phyloP scores from a whole-genome alignment of 2,329 filamentous ascomycete species.

The Plenodomus lindquistii region DNA sequence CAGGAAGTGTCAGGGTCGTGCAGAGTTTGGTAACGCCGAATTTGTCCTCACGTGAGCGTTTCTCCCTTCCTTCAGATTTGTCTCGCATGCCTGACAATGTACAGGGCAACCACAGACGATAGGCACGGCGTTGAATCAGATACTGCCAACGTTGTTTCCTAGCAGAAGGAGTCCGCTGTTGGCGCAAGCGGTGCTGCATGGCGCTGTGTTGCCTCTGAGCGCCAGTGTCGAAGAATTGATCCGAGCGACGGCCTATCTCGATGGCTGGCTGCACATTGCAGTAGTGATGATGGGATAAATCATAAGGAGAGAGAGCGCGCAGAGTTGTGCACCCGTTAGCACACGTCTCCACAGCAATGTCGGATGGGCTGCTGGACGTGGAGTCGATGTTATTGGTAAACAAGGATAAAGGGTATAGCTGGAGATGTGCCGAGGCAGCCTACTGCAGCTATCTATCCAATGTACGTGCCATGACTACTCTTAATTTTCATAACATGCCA shows the following conservation, averaged over 20 bases:
- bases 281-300: constrained; percentile 70
- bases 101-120: constrained; percentile 66
- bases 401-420: not conserved
- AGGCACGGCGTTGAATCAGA: constrained; percentile 73
- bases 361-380: not conserved
- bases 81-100: constrained; percentile 12
- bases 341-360: not conserved
- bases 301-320: constrained; percentile 1
- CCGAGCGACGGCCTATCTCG: constrained; percentile 80
- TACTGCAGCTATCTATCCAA: not conserved
- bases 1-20: constrained; percentile 57
- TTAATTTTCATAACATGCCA: not conserved
- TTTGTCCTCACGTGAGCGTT: constrained; percentile 44
- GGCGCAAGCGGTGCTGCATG: constrained; percentile 84
- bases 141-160: constrained; percentile 83
- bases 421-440: not conserved
- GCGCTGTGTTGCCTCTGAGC: constrained; percentile 77
- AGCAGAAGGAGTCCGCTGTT: constrained; percentile 82
- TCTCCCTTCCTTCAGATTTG: constrained; percentile 1
- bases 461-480: not conserved
- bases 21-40: constrained; percentile 71
- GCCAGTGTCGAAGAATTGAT: constrained; percentile 83
- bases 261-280: constrained; percentile 87
- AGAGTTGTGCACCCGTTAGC: constrained; percentile 3
- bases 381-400: not conserved